These are phyloP conservation scores for Teratosphaeria zuluensis DNA, from an alignment of 2,329 filamentous ascomycete genomes.

Conservation along the genomic window DNA sequence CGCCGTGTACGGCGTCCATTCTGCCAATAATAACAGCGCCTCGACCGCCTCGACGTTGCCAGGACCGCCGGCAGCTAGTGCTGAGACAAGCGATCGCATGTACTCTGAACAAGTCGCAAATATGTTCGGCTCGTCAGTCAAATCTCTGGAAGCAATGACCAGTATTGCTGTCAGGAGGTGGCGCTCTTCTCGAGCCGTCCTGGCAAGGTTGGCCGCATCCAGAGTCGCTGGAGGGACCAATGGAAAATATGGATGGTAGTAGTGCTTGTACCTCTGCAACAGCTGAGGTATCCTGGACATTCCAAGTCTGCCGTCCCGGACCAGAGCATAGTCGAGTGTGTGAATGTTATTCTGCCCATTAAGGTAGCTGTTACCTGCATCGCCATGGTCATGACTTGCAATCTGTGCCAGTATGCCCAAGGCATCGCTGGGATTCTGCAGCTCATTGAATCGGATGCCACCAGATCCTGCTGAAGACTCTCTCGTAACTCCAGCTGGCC, in stretches of 20 bases:
- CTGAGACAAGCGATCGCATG: slow-evolving; percentile 60
- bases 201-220: slow-evolving; percentile 42
- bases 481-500: slow-evolving; percentile 10
- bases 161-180: slow-evolving; percentile 61
- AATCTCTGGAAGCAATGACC: slow-evolving; percentile 61
- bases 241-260: slow-evolving; percentile 62
- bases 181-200: slow-evolving; percentile 51
- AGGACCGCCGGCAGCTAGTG: slow-evolving; percentile 56
- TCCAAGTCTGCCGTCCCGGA: slow-evolving; percentile 33
- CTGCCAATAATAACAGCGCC: slow-evolving; percentile 57
- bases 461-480: slow-evolving; percentile 21
- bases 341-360: neutral
- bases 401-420: slow-evolving; percentile 40
- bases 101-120: slow-evolving; percentile 59
- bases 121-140: slow-evolving; percentile 52
- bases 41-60: slow-evolving; percentile 63
- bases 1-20: slow-evolving; percentile 62
- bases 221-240: slow-evolving; percentile 54
- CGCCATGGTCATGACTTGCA: slow-evolving; percentile 23
- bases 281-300: slow-evolving; percentile 42
- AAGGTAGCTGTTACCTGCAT: neutral
- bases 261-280: slow-evolving; percentile 50
- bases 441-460: slow-evolving; percentile 30
- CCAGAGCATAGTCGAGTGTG: slow-evolving; percentile 32
- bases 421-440: slow-evolving; percentile 42